phyloP scores from a whole-genome alignment of 495 filamentous ascomycete species.

The Talaromyces adpressus region DNA sequence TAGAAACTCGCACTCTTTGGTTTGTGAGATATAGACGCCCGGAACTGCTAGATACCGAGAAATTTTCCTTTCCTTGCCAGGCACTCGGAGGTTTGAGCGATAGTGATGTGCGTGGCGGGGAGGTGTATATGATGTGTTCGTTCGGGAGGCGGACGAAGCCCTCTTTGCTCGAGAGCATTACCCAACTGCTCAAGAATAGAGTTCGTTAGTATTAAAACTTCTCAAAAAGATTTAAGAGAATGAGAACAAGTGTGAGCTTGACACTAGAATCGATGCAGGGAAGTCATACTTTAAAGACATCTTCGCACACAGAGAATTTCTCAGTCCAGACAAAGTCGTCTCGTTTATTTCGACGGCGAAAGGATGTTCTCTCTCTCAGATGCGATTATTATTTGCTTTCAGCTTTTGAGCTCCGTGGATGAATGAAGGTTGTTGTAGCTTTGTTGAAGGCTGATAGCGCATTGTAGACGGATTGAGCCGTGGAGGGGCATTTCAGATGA shows the following conservation, averaged over 20 bases:
- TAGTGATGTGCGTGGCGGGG: constrained; percentile 63
- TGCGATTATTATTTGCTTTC: not conserved
- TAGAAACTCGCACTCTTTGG: constrained; percentile 58
- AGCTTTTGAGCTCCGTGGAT: not conserved
- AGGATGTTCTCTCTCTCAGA: not conserved
- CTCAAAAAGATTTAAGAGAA: constrained; percentile 10
- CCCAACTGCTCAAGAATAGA: constrained; percentile 50
- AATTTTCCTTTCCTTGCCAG: constrained; percentile 47
- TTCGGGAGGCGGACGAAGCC: constrained; percentile 63
- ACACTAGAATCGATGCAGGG: not conserved
- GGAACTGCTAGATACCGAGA: constrained; percentile 50
- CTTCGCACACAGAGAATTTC: constrained; percentile 15
- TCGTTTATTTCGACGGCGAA: not conserved
- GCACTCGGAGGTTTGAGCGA: constrained; percentile 53
- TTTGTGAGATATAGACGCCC: constrained; percentile 80
- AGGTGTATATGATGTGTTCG: constrained; percentile 62
- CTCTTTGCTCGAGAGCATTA: constrained; percentile 62
- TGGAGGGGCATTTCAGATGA: constrained; percentile 4
- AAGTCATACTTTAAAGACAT: constrained; percentile 65
- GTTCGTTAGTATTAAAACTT: not conserved
- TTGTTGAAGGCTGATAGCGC: not conserved
- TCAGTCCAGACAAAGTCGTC: not conserved
- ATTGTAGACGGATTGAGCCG: not conserved
- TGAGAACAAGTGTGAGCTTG: not conserved
- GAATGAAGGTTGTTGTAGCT: not conserved